These are phyloP conservation scores for Jatropha podagrica DNA, from an alignment of 441 rosid species.

Conservation along the genomic window DNA sequence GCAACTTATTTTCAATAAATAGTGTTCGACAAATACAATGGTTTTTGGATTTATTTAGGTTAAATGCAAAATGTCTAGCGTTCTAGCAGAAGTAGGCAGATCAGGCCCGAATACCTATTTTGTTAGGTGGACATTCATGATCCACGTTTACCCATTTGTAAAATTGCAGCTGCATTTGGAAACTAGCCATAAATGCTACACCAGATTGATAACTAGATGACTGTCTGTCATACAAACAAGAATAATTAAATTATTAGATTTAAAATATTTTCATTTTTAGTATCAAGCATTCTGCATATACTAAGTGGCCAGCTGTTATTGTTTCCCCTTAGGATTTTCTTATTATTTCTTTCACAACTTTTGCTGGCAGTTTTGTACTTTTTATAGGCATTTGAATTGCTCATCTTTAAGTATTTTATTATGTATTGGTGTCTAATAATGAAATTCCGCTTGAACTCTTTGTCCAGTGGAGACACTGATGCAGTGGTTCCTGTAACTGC, in stretches of 20 bases:
- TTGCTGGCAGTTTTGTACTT: background rate
- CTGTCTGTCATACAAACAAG: background rate
- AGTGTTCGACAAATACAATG: background rate
- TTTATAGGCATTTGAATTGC: too few relatives aligned
- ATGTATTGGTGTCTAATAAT: background rate
- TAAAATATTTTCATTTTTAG: background rate
- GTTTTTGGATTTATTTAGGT: background rate
- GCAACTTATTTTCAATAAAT: background rate
- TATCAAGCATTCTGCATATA: background rate
- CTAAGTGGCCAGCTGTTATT: background rate
- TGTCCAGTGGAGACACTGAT: conserved; percentile 85
- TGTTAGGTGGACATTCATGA: conserved; percentile 7
- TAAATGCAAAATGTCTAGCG: background rate
- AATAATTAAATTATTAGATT: background rate
- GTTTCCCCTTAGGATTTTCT: background rate
- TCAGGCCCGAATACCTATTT: background rate
- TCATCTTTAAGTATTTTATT: background rate
- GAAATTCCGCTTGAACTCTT: conserved; percentile 24
- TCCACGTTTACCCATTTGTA: background rate
- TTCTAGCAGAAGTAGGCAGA: conserved; percentile 4
- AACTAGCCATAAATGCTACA: background rate
- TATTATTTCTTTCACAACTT: background rate
- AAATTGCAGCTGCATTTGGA: background rate
- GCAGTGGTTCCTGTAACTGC: conserved; percentile 86
- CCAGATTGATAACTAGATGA: background rate